Percentiles rank a stretch among this genome's conserved stretches.
Conservation (phyloP, 148 eudicot species). For the Talinum fruticosum region DNA sequence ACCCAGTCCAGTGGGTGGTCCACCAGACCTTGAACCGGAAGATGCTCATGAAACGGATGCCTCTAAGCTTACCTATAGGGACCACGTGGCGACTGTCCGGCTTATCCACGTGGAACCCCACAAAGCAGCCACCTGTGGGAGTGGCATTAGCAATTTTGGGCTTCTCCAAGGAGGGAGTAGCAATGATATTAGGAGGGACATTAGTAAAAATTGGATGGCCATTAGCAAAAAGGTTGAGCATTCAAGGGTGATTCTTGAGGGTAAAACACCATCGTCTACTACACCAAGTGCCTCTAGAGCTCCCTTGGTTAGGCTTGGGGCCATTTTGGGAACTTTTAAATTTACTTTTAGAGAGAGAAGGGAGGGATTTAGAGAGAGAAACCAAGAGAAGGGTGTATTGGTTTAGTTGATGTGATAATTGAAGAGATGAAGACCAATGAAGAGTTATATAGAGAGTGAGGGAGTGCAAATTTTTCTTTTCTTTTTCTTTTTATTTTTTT, state of each 20-base stretch:
- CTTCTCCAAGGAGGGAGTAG: conserved; percentile 31
- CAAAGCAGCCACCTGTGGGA: conserved; percentile 35
- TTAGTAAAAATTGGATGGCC: conserved; percentile 54
- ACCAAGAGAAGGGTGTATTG: background rate
- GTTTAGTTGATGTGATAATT: background rate
- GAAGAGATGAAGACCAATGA: background rate
- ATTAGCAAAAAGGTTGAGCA: conserved; percentile 49
- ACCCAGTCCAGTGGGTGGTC: conserved; percentile 79
- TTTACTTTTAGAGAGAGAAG: background rate
- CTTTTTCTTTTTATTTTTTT: background rate
- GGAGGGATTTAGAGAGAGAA: background rate
- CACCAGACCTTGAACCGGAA: conserved; percentile 90
- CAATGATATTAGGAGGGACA: conserved; percentile 47
- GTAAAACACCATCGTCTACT: conserved; percentile 2
- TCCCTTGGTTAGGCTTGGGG: conserved; percentile 49
- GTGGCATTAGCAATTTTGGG: background rate
- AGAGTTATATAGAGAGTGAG: background rate
- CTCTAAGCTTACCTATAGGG: conserved; percentile 53
- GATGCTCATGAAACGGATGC: conserved; percentile 61
- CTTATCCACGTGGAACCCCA: conserved; percentile 50
- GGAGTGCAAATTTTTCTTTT: background rate
- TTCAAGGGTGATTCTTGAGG: conserved; percentile 33
- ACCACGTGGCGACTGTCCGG: conserved; percentile 43
- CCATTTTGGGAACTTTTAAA: conserved; percentile 37
- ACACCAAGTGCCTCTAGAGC: conserved; percentile 24